These are phyloP conservation scores for Blattamonas nauphoetae DNA, from an alignment of 78 protist species.

Conservation along the genomic window DNA sequence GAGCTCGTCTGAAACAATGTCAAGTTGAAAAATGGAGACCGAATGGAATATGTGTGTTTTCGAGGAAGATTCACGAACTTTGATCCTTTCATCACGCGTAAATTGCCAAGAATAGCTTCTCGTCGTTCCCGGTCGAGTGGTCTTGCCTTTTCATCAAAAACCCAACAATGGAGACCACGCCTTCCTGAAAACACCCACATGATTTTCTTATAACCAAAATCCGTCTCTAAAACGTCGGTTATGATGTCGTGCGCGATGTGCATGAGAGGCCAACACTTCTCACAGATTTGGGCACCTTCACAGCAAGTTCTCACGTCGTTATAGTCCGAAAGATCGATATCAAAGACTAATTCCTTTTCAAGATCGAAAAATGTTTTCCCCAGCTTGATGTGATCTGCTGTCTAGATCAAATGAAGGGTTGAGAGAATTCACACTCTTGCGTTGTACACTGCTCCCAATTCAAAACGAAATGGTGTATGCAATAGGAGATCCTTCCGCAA, in stretches of 20 bases:
- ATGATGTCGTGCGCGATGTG: constrained; percentile 53
- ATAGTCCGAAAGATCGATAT: constrained; percentile 95
- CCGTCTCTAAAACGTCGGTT: constrained; percentile 23
- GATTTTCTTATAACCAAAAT: constrained; percentile 71
- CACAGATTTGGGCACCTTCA: constrained; percentile 45
- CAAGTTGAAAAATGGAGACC: too few species aligned
- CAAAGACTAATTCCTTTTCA: constrained; percentile 80
- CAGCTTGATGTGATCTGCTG: too few species aligned
- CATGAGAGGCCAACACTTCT: constrained; percentile 83
- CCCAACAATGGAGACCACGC: constrained; percentile 98
- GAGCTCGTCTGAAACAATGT: too few species aligned
- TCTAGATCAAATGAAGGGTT: background rate
- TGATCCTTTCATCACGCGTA: constrained; percentile 17
- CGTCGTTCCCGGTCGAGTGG: constrained; percentile 51
- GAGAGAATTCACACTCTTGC: background rate
- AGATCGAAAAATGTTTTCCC: too few species aligned
- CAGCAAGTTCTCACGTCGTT: constrained; percentile 76
- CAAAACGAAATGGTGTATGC: constrained; percentile 49
- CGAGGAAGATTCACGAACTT: too few species aligned
- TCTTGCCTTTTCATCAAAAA: constrained; percentile 75
- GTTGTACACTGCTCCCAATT: constrained; percentile 65
- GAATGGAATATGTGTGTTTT: too few species aligned
- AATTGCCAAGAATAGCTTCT: constrained; percentile 52
- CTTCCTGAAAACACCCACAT: constrained; percentile 94
- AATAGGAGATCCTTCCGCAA: background rate